Evolutionary conservation across 2,329 filamentous ascomycete genomes (phyloP).

Genomic region (Pyricularia sp.): DNA sequence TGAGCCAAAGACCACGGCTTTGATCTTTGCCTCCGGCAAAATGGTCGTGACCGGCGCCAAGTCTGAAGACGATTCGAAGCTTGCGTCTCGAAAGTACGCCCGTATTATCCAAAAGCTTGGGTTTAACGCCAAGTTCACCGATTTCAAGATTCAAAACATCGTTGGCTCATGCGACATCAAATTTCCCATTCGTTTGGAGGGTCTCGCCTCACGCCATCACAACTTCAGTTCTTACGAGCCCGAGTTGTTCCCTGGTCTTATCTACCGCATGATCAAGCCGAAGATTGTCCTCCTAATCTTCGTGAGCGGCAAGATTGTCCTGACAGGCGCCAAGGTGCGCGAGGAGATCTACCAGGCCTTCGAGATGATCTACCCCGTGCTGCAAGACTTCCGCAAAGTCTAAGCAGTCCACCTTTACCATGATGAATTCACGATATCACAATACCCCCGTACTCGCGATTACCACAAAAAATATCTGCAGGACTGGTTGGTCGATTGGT

Average conservation of each 20-base stretch:
- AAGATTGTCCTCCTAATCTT: slow-evolving; percentile 98
- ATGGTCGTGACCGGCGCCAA: slow-evolving; percentile 99
- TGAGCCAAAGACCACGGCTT: slow-evolving; percentile 93
- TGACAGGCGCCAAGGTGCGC: slow-evolving; percentile 94
- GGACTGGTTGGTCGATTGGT: not conserved
- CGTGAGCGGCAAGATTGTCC: slow-evolving; percentile 94
- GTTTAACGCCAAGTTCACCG: slow-evolving; percentile 98
- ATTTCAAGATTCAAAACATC: slow-evolving; percentile 99
- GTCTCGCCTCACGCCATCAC: slow-evolving; percentile 92
- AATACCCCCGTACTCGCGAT: slow-evolving; percentile 16
- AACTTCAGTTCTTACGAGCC: slow-evolving; percentile 99
- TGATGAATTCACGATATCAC: slow-evolving; percentile 33
- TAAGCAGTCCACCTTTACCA: slow-evolving; percentile 31
- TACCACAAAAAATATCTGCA: not conserved
- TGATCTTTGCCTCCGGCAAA: slow-evolving; percentile 98
- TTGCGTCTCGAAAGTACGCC: slow-evolving; percentile 94
- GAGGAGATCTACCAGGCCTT: slow-evolving; percentile 98
- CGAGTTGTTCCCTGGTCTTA: slow-evolving; percentile 95
- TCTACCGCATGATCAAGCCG: slow-evolving; percentile 99
- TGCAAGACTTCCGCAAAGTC: slow-evolving; percentile 61
- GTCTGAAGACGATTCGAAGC: slow-evolving; percentile 94
- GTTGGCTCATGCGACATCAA: slow-evolving; percentile 99
- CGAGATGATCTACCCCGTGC: slow-evolving; percentile 93
- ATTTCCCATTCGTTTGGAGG: slow-evolving; percentile 95
- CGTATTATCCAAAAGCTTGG: slow-evolving; percentile 99